Percentiles rank a stretch among this genome's conserved stretches.
Conservation (phyloP, 129 eudicot species). For the Kitagawia praeruptora region DNA sequence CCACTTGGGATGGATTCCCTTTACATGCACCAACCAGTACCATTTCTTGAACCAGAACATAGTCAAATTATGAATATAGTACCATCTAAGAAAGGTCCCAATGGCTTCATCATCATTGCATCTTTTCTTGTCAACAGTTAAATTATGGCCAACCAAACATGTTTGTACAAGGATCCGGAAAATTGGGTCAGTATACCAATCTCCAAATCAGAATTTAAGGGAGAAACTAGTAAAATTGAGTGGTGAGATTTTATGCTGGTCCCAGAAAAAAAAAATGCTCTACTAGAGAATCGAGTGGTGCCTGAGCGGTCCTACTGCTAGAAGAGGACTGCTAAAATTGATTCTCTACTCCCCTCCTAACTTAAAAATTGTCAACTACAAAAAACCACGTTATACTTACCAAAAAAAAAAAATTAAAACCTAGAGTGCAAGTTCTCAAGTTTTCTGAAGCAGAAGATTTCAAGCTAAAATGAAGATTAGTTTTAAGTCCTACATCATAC, state of each 20-base stretch:
- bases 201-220: not conserved
- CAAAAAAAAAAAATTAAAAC: not conserved
- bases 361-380: not conserved
- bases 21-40: not conserved
- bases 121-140: not conserved
- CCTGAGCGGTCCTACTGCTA: too few species aligned
- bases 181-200: not conserved
- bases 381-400: not conserved
- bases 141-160: not conserved
- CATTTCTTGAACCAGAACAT: not conserved
- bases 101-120: not conserved
- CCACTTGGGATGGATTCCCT: constrained; percentile 11
- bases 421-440: not conserved
- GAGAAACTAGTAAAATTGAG: too few species aligned
- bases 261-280: too few species aligned
- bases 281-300: too few species aligned
- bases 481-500: not conserved
- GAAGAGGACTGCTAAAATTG: too few species aligned
- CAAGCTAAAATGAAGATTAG: not conserved
- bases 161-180: not conserved
- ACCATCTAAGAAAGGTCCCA: not conserved
- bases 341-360: not conserved
- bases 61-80: not conserved
- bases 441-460: not conserved
- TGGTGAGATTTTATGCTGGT: too few species aligned